Percentiles rank a stretch among this genome's conserved stretches.
Evolutionary conservation across 2,329 filamentous ascomycete species (phyloP).

Genomic region (Talaromyces pinophilus): DNA sequence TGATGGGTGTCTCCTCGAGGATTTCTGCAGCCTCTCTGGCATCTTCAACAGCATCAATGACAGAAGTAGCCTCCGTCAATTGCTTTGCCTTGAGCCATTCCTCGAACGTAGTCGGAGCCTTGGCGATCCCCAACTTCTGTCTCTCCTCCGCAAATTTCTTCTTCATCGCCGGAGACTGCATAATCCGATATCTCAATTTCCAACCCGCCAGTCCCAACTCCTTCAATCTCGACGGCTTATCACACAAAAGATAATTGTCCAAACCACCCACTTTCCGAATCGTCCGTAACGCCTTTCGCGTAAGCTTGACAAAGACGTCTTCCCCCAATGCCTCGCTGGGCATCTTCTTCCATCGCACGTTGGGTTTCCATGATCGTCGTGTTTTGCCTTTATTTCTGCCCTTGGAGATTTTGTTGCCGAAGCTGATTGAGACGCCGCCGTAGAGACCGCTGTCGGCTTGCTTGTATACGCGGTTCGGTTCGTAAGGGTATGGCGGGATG

Average conservation of each 20-base stretch:
- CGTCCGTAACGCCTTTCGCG: slow-evolving; percentile 49
- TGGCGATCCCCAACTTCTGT: slow-evolving; percentile 63
- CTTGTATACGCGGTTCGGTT: slow-evolving; percentile 46
- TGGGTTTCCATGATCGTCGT: slow-evolving; percentile 52
- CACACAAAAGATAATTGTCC: slow-evolving; percentile 85
- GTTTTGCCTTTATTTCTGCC: slow-evolving; percentile 53
- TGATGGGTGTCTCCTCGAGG: background rate
- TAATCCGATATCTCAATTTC: slow-evolving; percentile 83
- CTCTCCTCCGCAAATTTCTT: slow-evolving; percentile 67
- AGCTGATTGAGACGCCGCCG: slow-evolving; percentile 48
- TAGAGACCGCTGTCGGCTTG: slow-evolving; percentile 53
- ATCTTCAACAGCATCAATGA: slow-evolving; percentile 4
- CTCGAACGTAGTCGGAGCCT: slow-evolving; percentile 44
- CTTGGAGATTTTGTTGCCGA: slow-evolving; percentile 54
- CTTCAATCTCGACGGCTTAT: slow-evolving; percentile 74
- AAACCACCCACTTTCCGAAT: slow-evolving; percentile 86
- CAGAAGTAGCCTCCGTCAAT: slow-evolving; percentile 32
- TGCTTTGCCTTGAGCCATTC: slow-evolving; percentile 49
- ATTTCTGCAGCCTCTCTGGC: background rate
- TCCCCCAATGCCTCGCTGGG: slow-evolving; percentile 47
- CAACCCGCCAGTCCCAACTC: slow-evolving; percentile 89
- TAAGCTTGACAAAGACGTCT: slow-evolving; percentile 49
- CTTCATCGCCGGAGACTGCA: slow-evolving; percentile 72
- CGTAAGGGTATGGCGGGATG: slow-evolving; percentile 52
- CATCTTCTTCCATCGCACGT: slow-evolving; percentile 51